Percentiles rank a stretch among this genome's conserved stretches.
These are phyloP conservation scores for Wickerhamiella qilinensis DNA, from an alignment of 805 yeast genomes.

Conservation along the genomic window DNA sequence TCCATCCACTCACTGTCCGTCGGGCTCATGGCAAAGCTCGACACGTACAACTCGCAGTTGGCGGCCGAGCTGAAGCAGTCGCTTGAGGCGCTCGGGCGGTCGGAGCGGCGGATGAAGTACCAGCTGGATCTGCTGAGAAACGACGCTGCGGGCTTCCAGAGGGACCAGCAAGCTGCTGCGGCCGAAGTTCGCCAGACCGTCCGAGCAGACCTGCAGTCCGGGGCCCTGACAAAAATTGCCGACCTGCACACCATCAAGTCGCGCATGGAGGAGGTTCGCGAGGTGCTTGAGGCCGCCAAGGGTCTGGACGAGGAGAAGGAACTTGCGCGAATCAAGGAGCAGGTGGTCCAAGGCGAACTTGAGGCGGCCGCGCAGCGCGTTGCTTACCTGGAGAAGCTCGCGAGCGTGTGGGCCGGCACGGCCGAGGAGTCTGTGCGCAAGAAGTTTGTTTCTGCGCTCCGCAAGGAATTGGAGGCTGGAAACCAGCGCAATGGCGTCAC, in stretches of 20 bases:
- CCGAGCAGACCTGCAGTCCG: conserved; percentile 3
- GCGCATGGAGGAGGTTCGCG: conserved; percentile 16
- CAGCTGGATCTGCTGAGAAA: conserved; percentile 20
- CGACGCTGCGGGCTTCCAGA: conserved; percentile 15
- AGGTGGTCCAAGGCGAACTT: background rate
- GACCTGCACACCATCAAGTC: conserved; percentile 13
- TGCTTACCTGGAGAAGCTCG: background rate
- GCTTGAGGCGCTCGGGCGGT: conserved; percentile 14
- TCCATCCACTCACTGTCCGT: conserved; percentile 18
- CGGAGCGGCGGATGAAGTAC: conserved; percentile 19
- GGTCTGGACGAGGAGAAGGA: conserved; percentile 16
- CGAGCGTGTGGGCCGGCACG: background rate
- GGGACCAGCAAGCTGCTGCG: conserved; percentile 10
- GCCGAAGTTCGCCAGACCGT: conserved; percentile 7
- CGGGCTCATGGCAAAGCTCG: conserved; percentile 19
- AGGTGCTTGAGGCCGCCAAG: conserved; percentile 15
- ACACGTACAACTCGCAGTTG: conserved; percentile 17
- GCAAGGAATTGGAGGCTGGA: background rate
- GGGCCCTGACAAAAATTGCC: conserved; percentile 12
- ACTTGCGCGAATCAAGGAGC: conserved; percentile 12
- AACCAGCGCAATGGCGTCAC: no score
- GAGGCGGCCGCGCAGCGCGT: background rate
- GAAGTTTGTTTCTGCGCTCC: background rate
- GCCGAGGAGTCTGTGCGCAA: background rate
- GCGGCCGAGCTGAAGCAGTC: conserved; percentile 16